Evolutionary conservation across 768 basidiomycete genomes (phyloP).

Genomic region (Cytidiella melzeri): DNA sequence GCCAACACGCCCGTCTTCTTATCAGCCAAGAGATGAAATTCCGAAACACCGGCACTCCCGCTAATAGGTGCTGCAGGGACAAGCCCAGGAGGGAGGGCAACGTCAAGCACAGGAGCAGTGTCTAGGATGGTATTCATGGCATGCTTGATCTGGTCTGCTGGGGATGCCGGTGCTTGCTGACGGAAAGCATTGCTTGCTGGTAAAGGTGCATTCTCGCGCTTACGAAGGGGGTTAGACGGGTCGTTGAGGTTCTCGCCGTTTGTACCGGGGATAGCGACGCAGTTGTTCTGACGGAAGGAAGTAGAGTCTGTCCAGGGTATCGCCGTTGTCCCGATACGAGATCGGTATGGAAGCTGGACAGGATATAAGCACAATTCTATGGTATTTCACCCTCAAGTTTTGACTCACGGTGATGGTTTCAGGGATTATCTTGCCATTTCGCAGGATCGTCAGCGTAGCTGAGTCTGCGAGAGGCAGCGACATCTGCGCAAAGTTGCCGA

Average conservation of each 20-base stretch:
- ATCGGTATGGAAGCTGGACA: conserved; percentile 50
- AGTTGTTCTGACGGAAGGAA: conserved; percentile 49
- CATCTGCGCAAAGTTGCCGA: conserved; percentile 47
- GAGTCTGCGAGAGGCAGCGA: conserved; percentile 45
- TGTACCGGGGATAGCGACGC: conserved; percentile 39
- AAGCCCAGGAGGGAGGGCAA: conserved; percentile 29
- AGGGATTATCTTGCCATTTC: conserved; percentile 29
- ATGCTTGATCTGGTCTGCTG: conserved; percentile 23
- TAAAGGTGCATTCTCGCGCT: neutral
- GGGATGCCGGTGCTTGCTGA: conserved; percentile 16
- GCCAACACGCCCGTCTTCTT: conserved; percentile 49
- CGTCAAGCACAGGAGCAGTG: conserved; percentile 36
- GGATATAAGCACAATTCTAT: conserved; percentile 22
- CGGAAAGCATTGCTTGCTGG: neutral
- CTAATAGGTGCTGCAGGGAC: conserved; percentile 32
- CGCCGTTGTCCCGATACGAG: conserved; percentile 40
- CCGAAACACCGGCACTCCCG: conserved; percentile 44
- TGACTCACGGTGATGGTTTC: conserved; percentile 41
- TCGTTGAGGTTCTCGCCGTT: conserved; percentile 35
- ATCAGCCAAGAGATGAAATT: conserved; percentile 51
- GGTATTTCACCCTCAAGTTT: neutral
- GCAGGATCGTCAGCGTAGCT: conserved; percentile 42
- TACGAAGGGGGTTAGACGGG: neutral
- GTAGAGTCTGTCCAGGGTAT: conserved; percentile 41
- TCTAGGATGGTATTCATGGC: conserved; percentile 46